These are phyloP conservation scores for Pseudocercospora ulei DNA, from an alignment of 2,329 filamentous ascomycete species.

Conservation along the genomic window DNA sequence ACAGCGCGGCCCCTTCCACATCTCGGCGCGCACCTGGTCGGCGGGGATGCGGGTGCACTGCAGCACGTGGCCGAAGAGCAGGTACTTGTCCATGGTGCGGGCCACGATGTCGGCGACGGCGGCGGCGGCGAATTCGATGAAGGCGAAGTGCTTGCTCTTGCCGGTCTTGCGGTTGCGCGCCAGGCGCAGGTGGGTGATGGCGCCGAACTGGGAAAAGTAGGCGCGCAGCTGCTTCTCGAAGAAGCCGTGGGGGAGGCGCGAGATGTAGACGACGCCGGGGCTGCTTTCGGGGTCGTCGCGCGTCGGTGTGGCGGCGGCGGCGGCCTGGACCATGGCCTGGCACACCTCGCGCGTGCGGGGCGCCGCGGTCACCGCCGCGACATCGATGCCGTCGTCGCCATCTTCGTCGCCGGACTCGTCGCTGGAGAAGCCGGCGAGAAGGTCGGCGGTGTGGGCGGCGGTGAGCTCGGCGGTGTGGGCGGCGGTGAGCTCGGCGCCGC, in stretches of 20 bases:
- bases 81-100: slow-evolving; percentile 95
- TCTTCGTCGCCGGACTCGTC: slow-evolving; percentile 38
- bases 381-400: slow-evolving; percentile 33
- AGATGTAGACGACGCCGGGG: slow-evolving; percentile 78
- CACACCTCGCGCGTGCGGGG: slow-evolving; percentile 31
- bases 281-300: slow-evolving; percentile 45
- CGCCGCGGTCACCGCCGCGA: slow-evolving; percentile 33
- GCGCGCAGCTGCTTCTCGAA: slow-evolving; percentile 90
- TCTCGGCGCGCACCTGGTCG: slow-evolving; percentile 65
- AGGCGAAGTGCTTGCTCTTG: slow-evolving; percentile 84
- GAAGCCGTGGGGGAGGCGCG: slow-evolving; percentile 87
- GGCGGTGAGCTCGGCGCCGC: slow-evolving; percentile 32
- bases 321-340: slow-evolving; percentile 43
- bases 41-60: slow-evolving; percentile 71
- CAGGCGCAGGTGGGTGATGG: slow-evolving; percentile 66
- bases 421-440: slow-evolving; percentile 45
- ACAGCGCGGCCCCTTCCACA: slow-evolving; percentile 62
- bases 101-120: slow-evolving; percentile 85
- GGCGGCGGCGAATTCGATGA: slow-evolving; percentile 70
- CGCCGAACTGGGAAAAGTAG: slow-evolving; percentile 90
- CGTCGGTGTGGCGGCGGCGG: slow-evolving; percentile 1
- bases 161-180: slow-evolving; percentile 90
- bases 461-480: slow-evolving; percentile 27
- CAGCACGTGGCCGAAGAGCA: slow-evolving; percentile 86
- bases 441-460: slow-evolving; percentile 44